Evolutionary conservation across 2,329 filamentous ascomycete genomes (phyloP).

Genomic region (Sporothrix euskadiensis): DNA sequence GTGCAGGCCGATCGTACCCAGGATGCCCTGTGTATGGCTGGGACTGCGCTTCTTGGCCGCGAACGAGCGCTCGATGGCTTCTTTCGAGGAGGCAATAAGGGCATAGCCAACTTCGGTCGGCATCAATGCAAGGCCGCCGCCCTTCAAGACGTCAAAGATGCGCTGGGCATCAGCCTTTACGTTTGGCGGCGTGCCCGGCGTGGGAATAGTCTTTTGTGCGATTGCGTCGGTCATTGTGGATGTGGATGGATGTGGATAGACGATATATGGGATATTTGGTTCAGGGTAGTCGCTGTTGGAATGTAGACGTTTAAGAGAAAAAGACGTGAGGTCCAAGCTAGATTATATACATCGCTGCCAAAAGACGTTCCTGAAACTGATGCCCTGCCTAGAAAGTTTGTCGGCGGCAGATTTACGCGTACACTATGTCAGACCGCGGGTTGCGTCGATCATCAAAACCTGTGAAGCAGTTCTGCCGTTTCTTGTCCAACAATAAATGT

Average conservation of each 20-base stretch:
- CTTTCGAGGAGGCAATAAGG: constrained; percentile 31
- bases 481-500: not conserved
- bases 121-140: constrained; percentile 34
- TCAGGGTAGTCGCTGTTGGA: no score
- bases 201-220: not conserved
- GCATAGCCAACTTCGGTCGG: constrained; percentile 37
- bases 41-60: constrained; percentile 34
- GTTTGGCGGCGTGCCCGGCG: constrained; percentile 10
- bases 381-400: not conserved
- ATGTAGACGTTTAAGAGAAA: not conserved
- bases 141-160: constrained; percentile 30
- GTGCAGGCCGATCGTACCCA: constrained; percentile 34
- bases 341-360: not conserved
- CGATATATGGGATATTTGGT: no score
- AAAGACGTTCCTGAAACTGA: not conserved
- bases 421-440: not conserved
- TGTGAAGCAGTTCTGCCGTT: not conserved
- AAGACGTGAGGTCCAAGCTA: not conserved
- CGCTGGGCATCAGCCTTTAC: constrained; percentile 24
- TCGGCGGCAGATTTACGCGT: not conserved
- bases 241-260: no score
- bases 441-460: not conserved
- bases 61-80: constrained; percentile 33
- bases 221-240: not conserved
- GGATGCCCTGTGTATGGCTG: constrained; percentile 33